A percentile compares a stretch with the other conserved stretches of the same genome.
These are phyloP conservation scores for Colletotrichum sp. DNA, from an alignment of 2,329 filamentous ascomycete species.

Conservation along the genomic window DNA sequence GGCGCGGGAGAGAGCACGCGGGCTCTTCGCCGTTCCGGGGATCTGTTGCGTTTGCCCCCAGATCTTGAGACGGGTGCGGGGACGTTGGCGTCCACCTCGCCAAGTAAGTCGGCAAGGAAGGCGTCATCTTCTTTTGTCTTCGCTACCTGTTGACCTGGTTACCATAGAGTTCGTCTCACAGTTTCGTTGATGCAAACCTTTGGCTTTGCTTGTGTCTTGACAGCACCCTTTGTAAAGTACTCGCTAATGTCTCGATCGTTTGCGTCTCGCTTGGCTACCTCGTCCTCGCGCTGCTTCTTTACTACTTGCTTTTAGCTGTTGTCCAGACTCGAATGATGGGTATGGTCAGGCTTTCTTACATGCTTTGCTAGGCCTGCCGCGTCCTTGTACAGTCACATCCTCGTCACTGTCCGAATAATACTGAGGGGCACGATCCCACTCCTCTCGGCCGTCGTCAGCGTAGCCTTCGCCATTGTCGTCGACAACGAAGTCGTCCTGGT, in stretches of 20 bases:
- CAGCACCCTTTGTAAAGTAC: conserved; percentile 84
- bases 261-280: conserved; percentile 83
- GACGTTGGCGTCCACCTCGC: conserved; percentile 83
- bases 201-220: conserved; percentile 72
- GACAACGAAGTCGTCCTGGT: conserved; percentile 97
- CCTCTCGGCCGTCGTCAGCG: conserved; percentile 93
- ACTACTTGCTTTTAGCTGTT: conserved; percentile 50
- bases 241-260: conserved; percentile 92
- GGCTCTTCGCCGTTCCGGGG: conserved; percentile 77
- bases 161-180: not conserved
- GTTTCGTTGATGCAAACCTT: conserved; percentile 66
- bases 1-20: conserved; percentile 80
- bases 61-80: conserved; percentile 58
- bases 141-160: conserved; percentile 55
- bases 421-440: conserved; percentile 79
- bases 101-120: conserved; percentile 84
- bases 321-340: not conserved
- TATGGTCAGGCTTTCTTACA: conserved; percentile 40
- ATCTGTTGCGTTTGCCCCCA: conserved; percentile 69
- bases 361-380: conserved; percentile 56
- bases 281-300: conserved; percentile 88
- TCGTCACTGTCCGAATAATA: conserved; percentile 78
- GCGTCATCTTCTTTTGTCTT: conserved; percentile 88
- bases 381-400: conserved; percentile 53
- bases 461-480: conserved; percentile 98